Base-by-base conservation (phyloP, 495 filamentous ascomycete species). In the Xylaria grammica region DNA sequence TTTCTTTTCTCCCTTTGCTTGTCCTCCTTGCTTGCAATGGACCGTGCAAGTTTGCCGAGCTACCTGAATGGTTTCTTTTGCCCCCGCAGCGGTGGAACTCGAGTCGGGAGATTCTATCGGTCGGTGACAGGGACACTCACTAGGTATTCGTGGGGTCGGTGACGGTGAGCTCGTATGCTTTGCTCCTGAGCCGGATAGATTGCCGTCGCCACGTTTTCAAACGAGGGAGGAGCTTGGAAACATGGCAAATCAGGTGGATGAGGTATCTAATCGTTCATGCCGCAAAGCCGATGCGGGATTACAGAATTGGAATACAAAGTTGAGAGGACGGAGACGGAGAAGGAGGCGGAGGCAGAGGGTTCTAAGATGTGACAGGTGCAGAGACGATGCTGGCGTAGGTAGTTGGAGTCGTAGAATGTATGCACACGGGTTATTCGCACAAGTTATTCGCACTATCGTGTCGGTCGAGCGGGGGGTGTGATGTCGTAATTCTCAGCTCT, bases 21-120 rank as follows among this genome's bases (percentile, higher is more conserved):
- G 30, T 22, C 38, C 59, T 58, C 54, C 59, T 49, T 53, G 15
- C 42, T 52, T 34, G 20, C 40, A 48, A 63, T 48, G 26, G 6
- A 38, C 19, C 46, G 60, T 40, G 50, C 22, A 19, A 55, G 42
- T 49, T 15, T 55, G 51, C 52, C 51, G 40, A 52, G 19, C 19
- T 26, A 46, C 22, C 40, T 24, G 1, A 30, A 27, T 46, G 27
- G 6, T 63, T 63, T 55, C 60, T 63, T 63, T 63, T 63, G 50
- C 53, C 62, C 53, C 62, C 62, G 62, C 62, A 64, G 62, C 53
- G 24, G 53, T 64, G 62, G 20, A 64, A 64, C 53, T 64, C 53
- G 45, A 64, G 40, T 20, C 36, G 52, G 61, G 11, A 42, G 53
- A 52, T 51, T 36, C 24, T 55, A 48, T 55, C 51, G 51, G 60